Conservation (phyloP, 495 filamentous ascomycete genomes). For the Xylaria longipes region DNA sequence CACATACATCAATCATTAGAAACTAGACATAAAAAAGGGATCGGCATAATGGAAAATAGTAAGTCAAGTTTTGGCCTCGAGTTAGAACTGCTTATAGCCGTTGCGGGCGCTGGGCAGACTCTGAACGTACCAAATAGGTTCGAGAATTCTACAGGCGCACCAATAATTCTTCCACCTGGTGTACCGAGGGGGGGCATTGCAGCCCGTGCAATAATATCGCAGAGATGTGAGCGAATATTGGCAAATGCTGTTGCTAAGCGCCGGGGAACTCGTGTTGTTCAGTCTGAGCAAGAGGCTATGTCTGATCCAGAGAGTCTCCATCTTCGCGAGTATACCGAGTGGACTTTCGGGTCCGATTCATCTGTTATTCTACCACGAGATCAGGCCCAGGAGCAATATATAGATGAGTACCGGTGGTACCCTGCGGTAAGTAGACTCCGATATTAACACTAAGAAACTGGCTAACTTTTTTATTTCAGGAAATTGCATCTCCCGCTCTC, state of each 20-base stretch:
- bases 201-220: too few species aligned
- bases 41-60: neutral
- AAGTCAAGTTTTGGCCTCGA: constrained; percentile 33
- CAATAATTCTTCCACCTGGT: neutral
- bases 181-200: neutral
- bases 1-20: too few species aligned
- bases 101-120: neutral
- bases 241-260: neutral
- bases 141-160: neutral
- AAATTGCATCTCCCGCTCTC: constrained; percentile 30
- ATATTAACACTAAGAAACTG: too few species aligned
- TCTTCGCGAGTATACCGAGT: neutral
- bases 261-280: neutral
- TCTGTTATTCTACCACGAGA: neutral
- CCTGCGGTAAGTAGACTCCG: too few species aligned
- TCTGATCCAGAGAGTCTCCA: neutral
- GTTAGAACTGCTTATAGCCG: constrained; percentile 28
- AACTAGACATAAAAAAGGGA: neutral
- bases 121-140: neutral
- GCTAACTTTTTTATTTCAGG: too few species aligned
- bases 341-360: neutral
- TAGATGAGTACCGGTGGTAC: constrained; percentile 14
- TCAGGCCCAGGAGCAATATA: neutral
- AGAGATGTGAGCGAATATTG: neutral
- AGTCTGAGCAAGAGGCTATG: constrained; percentile 1